Evolutionary conservation across 2,329 filamentous ascomycete genomes (phyloP).

Genomic region (Periconia digitata): DNA sequence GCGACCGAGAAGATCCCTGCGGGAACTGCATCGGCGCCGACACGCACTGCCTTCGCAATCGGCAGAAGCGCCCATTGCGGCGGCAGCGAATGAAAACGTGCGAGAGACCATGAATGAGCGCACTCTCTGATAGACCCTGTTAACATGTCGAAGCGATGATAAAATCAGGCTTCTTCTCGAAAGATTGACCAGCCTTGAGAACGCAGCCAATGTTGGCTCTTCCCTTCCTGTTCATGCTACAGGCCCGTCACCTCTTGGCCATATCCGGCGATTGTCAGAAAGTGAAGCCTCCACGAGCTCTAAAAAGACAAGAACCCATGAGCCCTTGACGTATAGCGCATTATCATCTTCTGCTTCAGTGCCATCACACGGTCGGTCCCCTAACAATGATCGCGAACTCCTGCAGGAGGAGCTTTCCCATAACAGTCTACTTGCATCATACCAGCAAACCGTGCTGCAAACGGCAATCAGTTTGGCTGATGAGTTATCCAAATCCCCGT

Average conservation of each 20-base stretch:
- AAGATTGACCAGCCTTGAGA: constrained; percentile 28
- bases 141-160: constrained; percentile 22
- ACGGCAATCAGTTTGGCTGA: constrained; percentile 34
- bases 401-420: constrained; percentile 34
- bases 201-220: constrained; percentile 17
- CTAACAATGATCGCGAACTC: constrained; percentile 25
- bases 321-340: neutral
- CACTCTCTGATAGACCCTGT: neutral
- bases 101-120: constrained; percentile 2
- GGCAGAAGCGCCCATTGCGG: constrained; percentile 27
- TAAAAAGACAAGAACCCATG: neutral
- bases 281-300: too few relatives aligned
- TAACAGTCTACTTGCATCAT: constrained; percentile 24
- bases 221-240: too few relatives aligned
- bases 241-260: too few relatives aligned
- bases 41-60: constrained; percentile 33
- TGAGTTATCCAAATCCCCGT: constrained; percentile 26
- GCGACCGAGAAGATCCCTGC: constrained; percentile 38
- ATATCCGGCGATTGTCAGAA: too few relatives aligned
- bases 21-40: constrained; percentile 29
- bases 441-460: constrained; percentile 34
- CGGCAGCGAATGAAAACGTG: constrained; percentile 31
- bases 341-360: constrained; percentile 19
- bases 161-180: constrained; percentile 34
- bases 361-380: constrained; percentile 20